Evolutionary conservation across 1,139 yeast species (phyloP).

Genomic region (Lodderomyces theae): DNA sequence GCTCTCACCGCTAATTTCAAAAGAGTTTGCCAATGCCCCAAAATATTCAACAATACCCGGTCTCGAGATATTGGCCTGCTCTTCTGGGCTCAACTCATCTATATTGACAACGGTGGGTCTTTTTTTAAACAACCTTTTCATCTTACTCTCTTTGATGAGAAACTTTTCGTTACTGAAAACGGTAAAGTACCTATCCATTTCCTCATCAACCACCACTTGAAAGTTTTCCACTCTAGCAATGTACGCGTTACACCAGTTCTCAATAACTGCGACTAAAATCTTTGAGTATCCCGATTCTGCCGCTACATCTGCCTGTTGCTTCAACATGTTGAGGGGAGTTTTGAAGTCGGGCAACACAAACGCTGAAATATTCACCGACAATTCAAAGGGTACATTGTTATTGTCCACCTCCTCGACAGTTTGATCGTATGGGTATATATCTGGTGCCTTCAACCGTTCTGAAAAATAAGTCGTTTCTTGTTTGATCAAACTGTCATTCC

Average conservation of each 20-base stretch:
- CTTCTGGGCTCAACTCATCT: slow-evolving; percentile 45
- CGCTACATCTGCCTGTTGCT: slow-evolving; percentile 91
- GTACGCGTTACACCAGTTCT: slow-evolving; percentile 65
- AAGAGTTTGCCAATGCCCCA: slow-evolving; percentile 77
- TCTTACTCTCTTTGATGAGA: slow-evolving; percentile 36
- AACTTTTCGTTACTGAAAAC: slow-evolving; percentile 41
- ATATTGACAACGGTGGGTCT: slow-evolving; percentile 24
- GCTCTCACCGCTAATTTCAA: slow-evolving; percentile 82
- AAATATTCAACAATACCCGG: slow-evolving; percentile 82
- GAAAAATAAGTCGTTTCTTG: slow-evolving; percentile 64
- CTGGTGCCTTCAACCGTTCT: slow-evolving; percentile 70
- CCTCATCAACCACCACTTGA: slow-evolving; percentile 54
- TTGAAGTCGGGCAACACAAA: slow-evolving; percentile 57
- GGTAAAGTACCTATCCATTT: slow-evolving; percentile 48
- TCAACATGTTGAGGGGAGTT: slow-evolving; percentile 67
- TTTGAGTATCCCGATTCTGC: slow-evolving; percentile 84
- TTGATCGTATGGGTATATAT: slow-evolving; percentile 43
- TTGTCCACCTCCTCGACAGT: slow-evolving; percentile 42
- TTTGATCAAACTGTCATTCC: slow-evolving; percentile 66
- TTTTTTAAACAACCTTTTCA: slow-evolving; percentile 47
- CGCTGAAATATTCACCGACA: slow-evolving; percentile 68
- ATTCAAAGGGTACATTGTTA: slow-evolving; percentile 60
- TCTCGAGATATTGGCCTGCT: slow-evolving; percentile 54
- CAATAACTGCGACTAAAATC: slow-evolving; percentile 79
- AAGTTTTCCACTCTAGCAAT: slow-evolving; percentile 61